Percentiles rank a stretch among this genome's conserved stretches.
phyloP scores from a whole-genome alignment of 305 asterid genomes.

The Solanum hybrid region DNA sequence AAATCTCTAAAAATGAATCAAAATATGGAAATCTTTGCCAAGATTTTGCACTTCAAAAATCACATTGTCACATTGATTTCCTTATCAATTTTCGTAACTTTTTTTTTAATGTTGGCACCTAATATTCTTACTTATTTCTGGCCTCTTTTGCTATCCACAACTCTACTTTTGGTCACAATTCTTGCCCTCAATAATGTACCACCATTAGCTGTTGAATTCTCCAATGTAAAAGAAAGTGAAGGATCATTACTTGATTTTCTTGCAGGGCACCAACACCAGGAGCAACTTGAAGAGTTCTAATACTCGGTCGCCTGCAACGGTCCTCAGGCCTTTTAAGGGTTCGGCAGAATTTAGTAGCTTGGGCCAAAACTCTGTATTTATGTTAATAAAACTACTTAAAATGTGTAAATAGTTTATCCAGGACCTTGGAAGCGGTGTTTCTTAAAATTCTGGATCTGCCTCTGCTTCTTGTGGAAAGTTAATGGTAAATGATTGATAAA shows the following conservation, averaged over 20 bases:
- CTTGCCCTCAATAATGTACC: slow-evolving; percentile 28
- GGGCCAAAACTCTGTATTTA: neutral
- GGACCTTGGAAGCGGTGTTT: neutral
- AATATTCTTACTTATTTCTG: slow-evolving; percentile 37
- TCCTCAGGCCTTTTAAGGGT: neutral
- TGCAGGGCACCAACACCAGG: slow-evolving; percentile 25
- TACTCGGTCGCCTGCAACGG: neutral
- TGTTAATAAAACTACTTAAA: neutral
- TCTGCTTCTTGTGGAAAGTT: neutral
- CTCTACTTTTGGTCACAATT: slow-evolving; percentile 30
- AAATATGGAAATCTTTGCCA: slow-evolving; percentile 32
- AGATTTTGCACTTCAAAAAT: slow-evolving; percentile 24
- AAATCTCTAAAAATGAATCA: neutral
- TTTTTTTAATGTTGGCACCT: slow-evolving; percentile 20
- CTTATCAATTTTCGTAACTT: slow-evolving; percentile 18
- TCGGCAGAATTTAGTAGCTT: neutral
- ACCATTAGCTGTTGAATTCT: slow-evolving; percentile 25
- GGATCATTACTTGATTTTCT: slow-evolving; percentile 34
- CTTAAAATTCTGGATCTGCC: neutral
- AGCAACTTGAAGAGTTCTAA: slow-evolving; percentile 18
- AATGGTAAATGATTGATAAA: neutral
- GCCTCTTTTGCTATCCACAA: slow-evolving; percentile 55
- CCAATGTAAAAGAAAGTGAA: slow-evolving; percentile 21
- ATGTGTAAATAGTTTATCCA: neutral
- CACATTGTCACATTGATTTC: slow-evolving; percentile 18